These are phyloP conservation scores for Boletus reticuloceps DNA, from an alignment of 768 basidiomycete genomes.

Conservation along the genomic window DNA sequence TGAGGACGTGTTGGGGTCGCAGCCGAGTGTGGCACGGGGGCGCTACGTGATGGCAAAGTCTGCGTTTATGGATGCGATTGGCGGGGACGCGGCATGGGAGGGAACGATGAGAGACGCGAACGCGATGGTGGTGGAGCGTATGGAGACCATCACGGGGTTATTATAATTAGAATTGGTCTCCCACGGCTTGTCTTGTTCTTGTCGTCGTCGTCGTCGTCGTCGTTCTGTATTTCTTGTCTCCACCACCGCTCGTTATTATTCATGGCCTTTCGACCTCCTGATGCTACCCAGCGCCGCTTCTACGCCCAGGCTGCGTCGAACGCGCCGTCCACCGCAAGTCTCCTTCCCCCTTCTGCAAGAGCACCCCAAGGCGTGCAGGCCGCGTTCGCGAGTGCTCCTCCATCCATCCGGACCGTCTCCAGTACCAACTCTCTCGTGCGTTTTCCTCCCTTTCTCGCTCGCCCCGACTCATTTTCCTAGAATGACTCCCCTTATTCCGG, in stretches of 20 bases:
- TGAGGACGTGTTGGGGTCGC: conserved; percentile 21
- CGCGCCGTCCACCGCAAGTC: conserved; percentile 52
- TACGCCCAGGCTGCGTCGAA: conserved; percentile 39
- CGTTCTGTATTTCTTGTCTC: background rate
- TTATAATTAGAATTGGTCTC: background rate
- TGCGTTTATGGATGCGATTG: conserved; percentile 38
- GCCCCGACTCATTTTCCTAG: conserved; percentile 17
- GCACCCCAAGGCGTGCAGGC: conserved; percentile 38
- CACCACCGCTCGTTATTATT: conserved; percentile 16
- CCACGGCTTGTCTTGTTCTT: conserved; percentile 1
- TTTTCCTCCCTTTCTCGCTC: background rate
- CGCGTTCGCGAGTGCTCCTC: conserved; percentile 41
- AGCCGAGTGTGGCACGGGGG: conserved; percentile 31
- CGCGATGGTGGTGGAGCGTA: conserved; percentile 46
- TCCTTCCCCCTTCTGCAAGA: conserved; percentile 40
- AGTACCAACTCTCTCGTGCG: conserved; percentile 45
- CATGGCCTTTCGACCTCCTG: conserved; percentile 30
- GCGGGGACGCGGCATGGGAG: conserved; percentile 15
- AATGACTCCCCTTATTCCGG: conserved; percentile 41
- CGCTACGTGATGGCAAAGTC: conserved; percentile 46
- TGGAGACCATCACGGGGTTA: conserved; percentile 33
- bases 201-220: background rate
- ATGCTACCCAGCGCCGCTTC: conserved; percentile 38
- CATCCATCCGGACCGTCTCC: conserved; percentile 33
- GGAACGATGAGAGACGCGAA: conserved; percentile 32